A percentile compares a stretch with the other conserved stretches of the same genome.
phyloP scores from a whole-genome alignment of 2,329 filamentous ascomycete genomes.

The Zelopaecilomyces penicillatus region DNA sequence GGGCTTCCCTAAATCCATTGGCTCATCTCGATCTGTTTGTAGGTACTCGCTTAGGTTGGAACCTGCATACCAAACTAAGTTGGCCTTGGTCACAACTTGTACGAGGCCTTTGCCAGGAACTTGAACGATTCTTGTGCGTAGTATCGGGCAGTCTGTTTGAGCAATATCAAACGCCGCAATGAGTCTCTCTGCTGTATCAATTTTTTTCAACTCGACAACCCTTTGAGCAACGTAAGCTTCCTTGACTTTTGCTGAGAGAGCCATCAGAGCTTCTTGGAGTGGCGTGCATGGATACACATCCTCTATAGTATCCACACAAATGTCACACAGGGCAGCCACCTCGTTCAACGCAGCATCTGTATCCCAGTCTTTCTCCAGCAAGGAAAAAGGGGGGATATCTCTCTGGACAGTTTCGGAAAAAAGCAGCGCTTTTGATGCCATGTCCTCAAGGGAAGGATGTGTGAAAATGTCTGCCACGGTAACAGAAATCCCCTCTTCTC shows the following conservation, averaged over 20 bases:
- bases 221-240: constrained; percentile 46
- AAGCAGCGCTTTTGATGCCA: constrained; percentile 27
- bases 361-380: constrained; percentile 28
- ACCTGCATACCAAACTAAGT: constrained; percentile 26
- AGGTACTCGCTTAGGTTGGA: constrained; percentile 32
- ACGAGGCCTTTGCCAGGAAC: constrained; percentile 33
- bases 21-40: constrained; percentile 28
- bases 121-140: constrained; percentile 43
- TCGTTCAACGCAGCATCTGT: constrained; percentile 26
- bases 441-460: constrained; percentile 34
- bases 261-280: constrained; percentile 46
- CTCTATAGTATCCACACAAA: constrained; percentile 34
- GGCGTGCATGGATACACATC: constrained; percentile 48
- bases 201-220: constrained; percentile 32
- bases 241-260: constrained; percentile 40
- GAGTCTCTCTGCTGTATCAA: constrained; percentile 28
- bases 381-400: constrained; percentile 29
- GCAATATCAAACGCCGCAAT: constrained; percentile 34
- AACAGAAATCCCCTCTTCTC: constrained; percentile 28
- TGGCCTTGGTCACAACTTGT: constrained; percentile 37
- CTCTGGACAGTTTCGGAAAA: constrained; percentile 15
- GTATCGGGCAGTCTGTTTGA: constrained; percentile 29
- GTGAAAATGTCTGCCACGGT: constrained; percentile 39
- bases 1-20: constrained; percentile 36
- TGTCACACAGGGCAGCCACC: constrained; percentile 31